Evolutionary conservation across 345 rosid genomes (phyloP).

Genomic region (Fremontodendron californicum): DNA sequence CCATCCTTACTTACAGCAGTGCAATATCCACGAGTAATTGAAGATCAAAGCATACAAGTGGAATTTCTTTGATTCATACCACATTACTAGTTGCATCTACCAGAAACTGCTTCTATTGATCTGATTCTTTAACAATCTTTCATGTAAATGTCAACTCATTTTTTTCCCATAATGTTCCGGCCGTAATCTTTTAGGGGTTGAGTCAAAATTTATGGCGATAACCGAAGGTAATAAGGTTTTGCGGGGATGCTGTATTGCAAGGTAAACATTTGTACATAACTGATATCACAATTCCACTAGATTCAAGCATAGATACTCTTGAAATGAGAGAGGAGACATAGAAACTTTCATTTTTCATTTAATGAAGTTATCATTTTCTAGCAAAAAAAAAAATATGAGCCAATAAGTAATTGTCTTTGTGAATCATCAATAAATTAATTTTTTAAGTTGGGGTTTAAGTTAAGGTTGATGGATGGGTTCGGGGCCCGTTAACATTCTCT

Average conservation of each 20-base stretch:
- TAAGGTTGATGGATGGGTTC: too few relatives aligned
- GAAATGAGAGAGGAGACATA: neutral
- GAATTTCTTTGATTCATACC: slow-evolving; percentile 10
- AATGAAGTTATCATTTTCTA: too few relatives aligned
- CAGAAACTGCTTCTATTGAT: slow-evolving; percentile 18
- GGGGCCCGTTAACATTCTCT: neutral
- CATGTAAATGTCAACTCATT: slow-evolving; percentile 37
- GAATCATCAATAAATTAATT: neutral
- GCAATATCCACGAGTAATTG: slow-evolving; percentile 63
- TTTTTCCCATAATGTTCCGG: slow-evolving; percentile 18
- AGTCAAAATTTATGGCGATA: slow-evolving; percentile 22
- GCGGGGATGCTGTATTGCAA: neutral
- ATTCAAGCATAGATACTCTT: neutral
- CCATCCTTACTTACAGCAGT: slow-evolving; percentile 50
- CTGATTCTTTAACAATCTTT: slow-evolving; percentile 30
- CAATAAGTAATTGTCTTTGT: neutral
- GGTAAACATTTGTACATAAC: slow-evolving; percentile 31
- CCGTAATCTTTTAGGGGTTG: slow-evolving; percentile 25
- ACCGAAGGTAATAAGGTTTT: slow-evolving; percentile 18
- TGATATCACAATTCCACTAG: neutral
- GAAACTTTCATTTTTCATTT: neutral
- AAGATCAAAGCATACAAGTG: slow-evolving; percentile 7
- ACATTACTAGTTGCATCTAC: slow-evolving; percentile 4
- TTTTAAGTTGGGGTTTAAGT: neutral
- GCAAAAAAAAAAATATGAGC: neutral